Evolutionary conservation across 129 eudicot species (phyloP).

Genomic region (Helianthus tuberosus): DNA sequence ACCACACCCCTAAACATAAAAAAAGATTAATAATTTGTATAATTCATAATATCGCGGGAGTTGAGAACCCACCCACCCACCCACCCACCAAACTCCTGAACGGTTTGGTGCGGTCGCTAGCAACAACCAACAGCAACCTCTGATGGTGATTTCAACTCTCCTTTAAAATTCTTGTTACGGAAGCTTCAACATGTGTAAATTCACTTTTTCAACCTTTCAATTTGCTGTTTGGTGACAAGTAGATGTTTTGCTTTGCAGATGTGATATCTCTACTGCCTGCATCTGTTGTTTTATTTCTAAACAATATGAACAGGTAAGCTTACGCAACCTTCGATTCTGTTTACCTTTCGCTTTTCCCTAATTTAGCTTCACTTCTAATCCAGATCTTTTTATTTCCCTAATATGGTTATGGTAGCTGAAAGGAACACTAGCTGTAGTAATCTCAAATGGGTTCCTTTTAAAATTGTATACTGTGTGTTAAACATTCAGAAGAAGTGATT

Average conservation of each 20-base stretch:
- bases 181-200: conserved; percentile 16
- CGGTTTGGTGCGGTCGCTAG: conserved; percentile 15
- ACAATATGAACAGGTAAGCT: conserved; percentile 33
- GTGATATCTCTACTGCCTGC: conserved; percentile 52
- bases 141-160: conserved; percentile 37
- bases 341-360: conserved; percentile 51
- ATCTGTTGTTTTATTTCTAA: conserved; percentile 14
- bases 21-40: too few relatives aligned
- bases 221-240: conserved; percentile 51
- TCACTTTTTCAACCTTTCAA: conserved; percentile 23
- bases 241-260: conserved; percentile 46
- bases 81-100: conserved; percentile 16
- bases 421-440: conserved; percentile 22
- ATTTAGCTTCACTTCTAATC: conserved; percentile 72
- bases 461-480: conserved; percentile 9
- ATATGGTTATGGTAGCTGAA: background rate
- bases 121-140: conserved; percentile 35
- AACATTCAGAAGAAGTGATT: conserved; percentile 9
- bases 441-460: background rate
- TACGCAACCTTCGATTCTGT: conserved; percentile 29
- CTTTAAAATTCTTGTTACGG: conserved; percentile 6
- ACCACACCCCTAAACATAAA: too few relatives aligned
- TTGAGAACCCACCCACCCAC: background rate
- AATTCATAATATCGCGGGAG: conserved; percentile 12
- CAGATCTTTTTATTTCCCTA: conserved; percentile 28